Conservation (phyloP, 2,329 filamentous ascomycete genomes). For the Calcarisporium arbuscula region DNA sequence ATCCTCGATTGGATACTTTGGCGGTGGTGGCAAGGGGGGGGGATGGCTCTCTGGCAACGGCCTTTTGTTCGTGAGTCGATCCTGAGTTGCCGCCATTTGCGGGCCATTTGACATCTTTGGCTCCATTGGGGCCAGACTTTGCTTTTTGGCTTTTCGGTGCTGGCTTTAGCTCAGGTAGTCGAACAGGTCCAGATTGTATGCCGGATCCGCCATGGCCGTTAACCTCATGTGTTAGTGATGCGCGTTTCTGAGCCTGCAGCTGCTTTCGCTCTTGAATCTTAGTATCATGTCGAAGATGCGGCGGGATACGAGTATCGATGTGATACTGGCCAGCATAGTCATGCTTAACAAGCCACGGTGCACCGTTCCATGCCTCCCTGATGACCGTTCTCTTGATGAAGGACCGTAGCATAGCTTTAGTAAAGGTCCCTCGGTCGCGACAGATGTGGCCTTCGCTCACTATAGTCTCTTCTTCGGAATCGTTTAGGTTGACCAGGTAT, state of each 20-base stretch:
- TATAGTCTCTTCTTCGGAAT: slow-evolving; percentile 66
- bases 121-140: slow-evolving; percentile 35
- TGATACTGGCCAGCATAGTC: slow-evolving; percentile 78
- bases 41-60: slow-evolving; percentile 27
- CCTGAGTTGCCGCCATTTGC: slow-evolving; percentile 36
- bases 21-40: slow-evolving; percentile 64
- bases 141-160: slow-evolving; percentile 63
- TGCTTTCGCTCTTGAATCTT: slow-evolving; percentile 74
- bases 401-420: slow-evolving; percentile 85
- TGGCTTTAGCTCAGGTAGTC: slow-evolving; percentile 68
- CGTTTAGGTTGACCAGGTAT: slow-evolving; percentile 67
- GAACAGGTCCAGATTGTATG: slow-evolving; percentile 39
- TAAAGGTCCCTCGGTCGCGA: slow-evolving; percentile 86
- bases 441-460: slow-evolving; percentile 76
- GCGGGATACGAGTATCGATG: slow-evolving; percentile 80
- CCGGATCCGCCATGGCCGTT: slow-evolving; percentile 31
- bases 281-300: slow-evolving; percentile 73
- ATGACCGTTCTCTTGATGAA: slow-evolving; percentile 95
- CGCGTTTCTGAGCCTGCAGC: slow-evolving; percentile 59
- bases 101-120: slow-evolving; percentile 39
- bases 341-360: slow-evolving; percentile 89
- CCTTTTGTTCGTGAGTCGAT: slow-evolving; percentile 30
- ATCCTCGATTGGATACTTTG: slow-evolving; percentile 96
- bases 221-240: slow-evolving; percentile 35
- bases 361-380: slow-evolving; percentile 89